Evolutionary conservation across 2,329 filamentous ascomycete genomes (phyloP).

Genomic region (Cladosporium sp.): DNA sequence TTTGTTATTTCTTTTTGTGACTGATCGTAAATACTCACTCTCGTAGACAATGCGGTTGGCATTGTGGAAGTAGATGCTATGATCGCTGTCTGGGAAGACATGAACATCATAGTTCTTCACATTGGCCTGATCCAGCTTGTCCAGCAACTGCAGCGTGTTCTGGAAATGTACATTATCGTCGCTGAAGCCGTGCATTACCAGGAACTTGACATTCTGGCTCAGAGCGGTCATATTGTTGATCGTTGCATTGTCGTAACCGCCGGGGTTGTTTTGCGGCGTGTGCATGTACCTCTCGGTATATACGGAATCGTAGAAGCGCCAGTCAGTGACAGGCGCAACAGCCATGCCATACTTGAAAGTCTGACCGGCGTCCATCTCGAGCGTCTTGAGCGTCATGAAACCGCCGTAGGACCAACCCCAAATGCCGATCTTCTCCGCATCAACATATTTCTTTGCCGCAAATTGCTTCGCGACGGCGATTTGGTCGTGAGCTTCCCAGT

Average conservation of each 20-base stretch:
- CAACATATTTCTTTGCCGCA: conserved; percentile 77
- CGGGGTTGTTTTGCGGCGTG: conserved; percentile 75
- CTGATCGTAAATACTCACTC: conserved; percentile 57
- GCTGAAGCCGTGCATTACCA: conserved; percentile 93
- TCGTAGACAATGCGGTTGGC: conserved; percentile 89
- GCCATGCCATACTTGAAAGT: conserved; percentile 98
- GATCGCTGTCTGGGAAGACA: conserved; percentile 93
- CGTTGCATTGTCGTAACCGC: conserved; percentile 71
- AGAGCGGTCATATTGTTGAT: conserved; percentile 73
- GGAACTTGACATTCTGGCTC: conserved; percentile 73
- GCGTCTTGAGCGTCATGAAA: conserved; percentile 90
- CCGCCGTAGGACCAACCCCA: conserved; percentile 99
- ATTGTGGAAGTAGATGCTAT: conserved; percentile 92
- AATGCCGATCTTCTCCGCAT: conserved; percentile 76
- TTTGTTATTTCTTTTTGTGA: neutral
- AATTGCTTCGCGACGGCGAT: conserved; percentile 86
- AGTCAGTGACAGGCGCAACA: conserved; percentile 97
- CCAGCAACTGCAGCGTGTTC: conserved; percentile 82
- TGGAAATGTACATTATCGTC: conserved; percentile 99
- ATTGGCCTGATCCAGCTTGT: conserved; percentile 74
- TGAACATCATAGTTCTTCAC: conserved; percentile 96
- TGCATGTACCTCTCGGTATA: conserved; percentile 99
- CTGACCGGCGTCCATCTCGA: conserved; percentile 82
- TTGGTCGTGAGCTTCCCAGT: conserved; percentile 83
- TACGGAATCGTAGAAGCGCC: conserved; percentile 89